Base-by-base conservation (phyloP, 2,329 filamentous ascomycete species). In the Arthrinium phaeospermum region DNA sequence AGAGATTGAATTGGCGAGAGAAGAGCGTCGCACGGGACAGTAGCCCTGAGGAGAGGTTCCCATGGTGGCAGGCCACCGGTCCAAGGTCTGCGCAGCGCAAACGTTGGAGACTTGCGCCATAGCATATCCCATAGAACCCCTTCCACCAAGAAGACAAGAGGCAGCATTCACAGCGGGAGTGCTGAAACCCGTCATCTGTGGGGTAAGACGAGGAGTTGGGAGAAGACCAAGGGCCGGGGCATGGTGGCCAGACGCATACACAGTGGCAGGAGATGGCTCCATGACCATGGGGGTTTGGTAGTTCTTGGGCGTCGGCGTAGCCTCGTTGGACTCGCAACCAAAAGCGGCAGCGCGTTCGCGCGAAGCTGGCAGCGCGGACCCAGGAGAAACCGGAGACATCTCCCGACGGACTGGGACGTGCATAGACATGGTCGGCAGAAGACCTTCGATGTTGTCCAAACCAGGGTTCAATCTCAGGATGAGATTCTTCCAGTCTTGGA, bases 1-100 rank as follows among this genome's bases (percentile, higher is more conserved):
- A 37, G 90, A 92, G 76, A 90, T 83, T 24, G 90, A 90, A 78
- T 87, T 90, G 79, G 89, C 90, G 73, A 91, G 86, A 22, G 90
- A 91, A 19, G 90, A 91, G 74, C 90, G 89, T 73, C 90, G 90
- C 49, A 84, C 82, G 2, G 84, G 83, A 69, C 83, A 78, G 76
- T 86, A 86, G 75, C 82, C 83, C 76, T 86, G 84, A 37, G 89
- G 89, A 27, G 90, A 91, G 4, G 87, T 86, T 4, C 83, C 84
- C 72, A 83, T 82, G 19, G 83, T 81, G 30, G 79, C 79, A 67
- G 86, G 85, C 83, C 88, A 88, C 75, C 87, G 86, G 72, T 91
- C 89, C 57, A 88, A 78, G 51, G 82, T 83, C 76, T 90, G 88
- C 30, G 84, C 78, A 34, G 85, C 82, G 74, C 79, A 84, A 64